These are phyloP conservation scores for Lentinus brumalis DNA, from an alignment of 768 basidiomycete genomes.

Conservation along the genomic window DNA sequence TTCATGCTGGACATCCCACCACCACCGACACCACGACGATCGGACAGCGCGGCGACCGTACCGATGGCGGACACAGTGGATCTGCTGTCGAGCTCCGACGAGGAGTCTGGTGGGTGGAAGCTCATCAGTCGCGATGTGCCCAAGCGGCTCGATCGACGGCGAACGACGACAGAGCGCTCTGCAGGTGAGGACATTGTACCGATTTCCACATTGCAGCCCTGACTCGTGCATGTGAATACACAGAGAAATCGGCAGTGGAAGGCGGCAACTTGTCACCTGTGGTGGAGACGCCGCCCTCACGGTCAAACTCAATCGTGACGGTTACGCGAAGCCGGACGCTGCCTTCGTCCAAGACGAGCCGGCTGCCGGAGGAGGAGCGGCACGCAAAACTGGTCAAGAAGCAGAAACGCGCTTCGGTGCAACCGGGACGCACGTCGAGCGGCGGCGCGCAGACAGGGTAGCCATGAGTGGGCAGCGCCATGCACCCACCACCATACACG, in stretches of 20 bases:
- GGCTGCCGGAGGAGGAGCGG: conserved; percentile 39
- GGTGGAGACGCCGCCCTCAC: conserved; percentile 43
- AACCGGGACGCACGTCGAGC: conserved; percentile 26
- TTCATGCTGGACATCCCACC: conserved; percentile 89
- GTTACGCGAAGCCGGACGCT: conserved; percentile 67
- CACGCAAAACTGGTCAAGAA: conserved; percentile 49
- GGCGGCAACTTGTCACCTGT: conserved; percentile 47
- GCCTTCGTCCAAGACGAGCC: conserved; percentile 43
- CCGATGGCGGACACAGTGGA: conserved; percentile 36
- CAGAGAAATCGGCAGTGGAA: conserved; percentile 33
- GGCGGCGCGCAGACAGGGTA: conserved; percentile 12
- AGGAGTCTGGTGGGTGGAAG: conserved; percentile 57
- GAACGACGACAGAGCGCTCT: conserved; percentile 54
- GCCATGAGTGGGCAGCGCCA: background rate
- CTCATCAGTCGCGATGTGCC: conserved; percentile 39
- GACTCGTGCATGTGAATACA: background rate
- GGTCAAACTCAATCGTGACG: conserved; percentile 34
- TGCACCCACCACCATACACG: background rate
- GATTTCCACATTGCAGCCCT: conserved; percentile 2
- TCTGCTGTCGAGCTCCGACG: conserved; percentile 37
- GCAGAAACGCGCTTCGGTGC: conserved; percentile 50
- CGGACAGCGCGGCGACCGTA: conserved; percentile 15
- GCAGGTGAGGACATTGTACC: conserved; percentile 21
- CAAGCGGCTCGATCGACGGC: conserved; percentile 51
- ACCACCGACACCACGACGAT: conserved; percentile 44